Conservation (phyloP, 2,329 filamentous ascomycete species). For the Colletotrichum neosansevieriae region DNA sequence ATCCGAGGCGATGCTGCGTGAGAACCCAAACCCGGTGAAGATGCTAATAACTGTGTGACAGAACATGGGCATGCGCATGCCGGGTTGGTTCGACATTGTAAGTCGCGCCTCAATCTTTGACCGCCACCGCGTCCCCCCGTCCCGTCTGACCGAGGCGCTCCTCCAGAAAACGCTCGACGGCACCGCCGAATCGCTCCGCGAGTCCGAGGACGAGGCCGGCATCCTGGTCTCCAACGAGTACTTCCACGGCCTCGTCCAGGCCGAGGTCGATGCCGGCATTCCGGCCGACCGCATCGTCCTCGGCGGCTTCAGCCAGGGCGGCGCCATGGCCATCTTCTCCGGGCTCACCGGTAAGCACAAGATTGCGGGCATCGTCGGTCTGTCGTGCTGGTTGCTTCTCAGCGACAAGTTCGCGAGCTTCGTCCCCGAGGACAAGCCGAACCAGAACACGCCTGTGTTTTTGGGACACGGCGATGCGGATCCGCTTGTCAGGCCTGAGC, state of each 20-base stretch:
- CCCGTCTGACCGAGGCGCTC: conserved; percentile 8
- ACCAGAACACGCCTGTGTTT: conserved; percentile 84
- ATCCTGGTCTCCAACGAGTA: conserved; percentile 80
- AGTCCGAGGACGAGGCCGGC: conserved; percentile 75
- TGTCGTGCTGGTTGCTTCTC: conserved; percentile 86
- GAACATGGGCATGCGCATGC: conserved; percentile 85
- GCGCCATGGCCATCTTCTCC: conserved; percentile 85
- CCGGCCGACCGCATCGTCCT: conserved; percentile 85
- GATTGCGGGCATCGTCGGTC: conserved; percentile 87
- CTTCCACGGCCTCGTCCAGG: conserved; percentile 82
- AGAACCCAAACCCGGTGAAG: no score
- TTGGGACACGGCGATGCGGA: conserved; percentile 90
- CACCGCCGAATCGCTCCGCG: conserved; percentile 47
- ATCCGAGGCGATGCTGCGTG: no score
- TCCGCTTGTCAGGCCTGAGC: conserved; percentile 75
- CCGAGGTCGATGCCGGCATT: conserved; percentile 85
- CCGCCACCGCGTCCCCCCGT: conserved; percentile 13
- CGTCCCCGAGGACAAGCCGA: conserved; percentile 58
- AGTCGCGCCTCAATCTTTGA: conserved; percentile 40
- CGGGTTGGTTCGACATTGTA: conserved; percentile 89
- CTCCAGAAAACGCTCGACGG: conserved; percentile 48
- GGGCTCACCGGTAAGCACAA: conserved; percentile 80
- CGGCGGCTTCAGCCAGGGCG: conserved; percentile 88
- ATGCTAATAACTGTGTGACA: conserved; percentile 47
- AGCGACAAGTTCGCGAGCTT: conserved; percentile 58